Evolutionary conservation across 495 filamentous ascomycete genomes (phyloP), one percentile per base, ranked within the genome.

Genomic region (Neurospora sp.): DNA sequence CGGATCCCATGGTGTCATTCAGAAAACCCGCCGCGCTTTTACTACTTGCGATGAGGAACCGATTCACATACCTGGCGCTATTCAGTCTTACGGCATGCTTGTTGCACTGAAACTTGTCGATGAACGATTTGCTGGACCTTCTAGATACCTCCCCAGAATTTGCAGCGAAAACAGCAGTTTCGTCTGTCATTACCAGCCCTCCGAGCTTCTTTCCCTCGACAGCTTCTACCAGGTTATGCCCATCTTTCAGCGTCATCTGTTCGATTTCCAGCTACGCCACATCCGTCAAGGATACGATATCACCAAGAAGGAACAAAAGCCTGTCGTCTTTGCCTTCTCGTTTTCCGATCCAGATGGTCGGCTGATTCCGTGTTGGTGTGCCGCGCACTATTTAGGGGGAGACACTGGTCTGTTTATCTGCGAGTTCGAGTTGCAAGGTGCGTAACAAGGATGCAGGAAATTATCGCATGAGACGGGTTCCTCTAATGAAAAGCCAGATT

Each of bases 11-110:
- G 76, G 73, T 3, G 76, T 78, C 14, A 40, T 78, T 37, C 75
- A 75, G 6, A 73, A 75, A 45, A 73, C 76, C 2, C 76, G 75
- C 4, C 53, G 72, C 4, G 68, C 71, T 4, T 76, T 76, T 37
- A 76, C 76, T 9, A 71, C 71, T 1, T 78, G 76, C 70, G 73
- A 78, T 40, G 76, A 78, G 39, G 76, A 78, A 61, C 72, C 72
- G 7, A 78, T 78, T 35, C 75, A 76, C 35, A 76, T 78, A n/a
- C 76, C 75, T 2, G 76, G 76, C 1, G 76, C 76, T 9, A 71
- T 76, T 44, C 76, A 78, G 20, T 69, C 75, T 4, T 73, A 73
- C 41, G 76, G 76, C 35, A 76, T 78, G 70, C 76, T 78, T 10
- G 75, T 76, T n/a, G 76, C 75, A 20, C 70, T 78, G 14, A 76